Conservation (phyloP, 257 asterid genomes). For the Lavandula angustifolia region DNA sequence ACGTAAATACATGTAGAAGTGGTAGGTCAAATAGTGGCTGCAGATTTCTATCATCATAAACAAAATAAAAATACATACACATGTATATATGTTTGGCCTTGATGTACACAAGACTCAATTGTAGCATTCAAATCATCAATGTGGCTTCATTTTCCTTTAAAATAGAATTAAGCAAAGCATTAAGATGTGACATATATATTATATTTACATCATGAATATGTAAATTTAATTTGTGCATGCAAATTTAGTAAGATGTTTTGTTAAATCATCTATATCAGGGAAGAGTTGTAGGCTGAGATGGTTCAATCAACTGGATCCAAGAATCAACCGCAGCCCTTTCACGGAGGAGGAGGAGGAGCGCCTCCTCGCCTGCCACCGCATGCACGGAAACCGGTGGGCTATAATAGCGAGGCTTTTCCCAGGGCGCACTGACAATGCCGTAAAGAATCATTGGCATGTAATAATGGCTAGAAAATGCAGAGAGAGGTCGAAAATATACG, state of each 20-base stretch:
- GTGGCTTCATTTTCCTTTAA: too few species aligned
- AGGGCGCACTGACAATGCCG: slow-evolving; percentile 90
- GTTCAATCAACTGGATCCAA: slow-evolving; percentile 91
- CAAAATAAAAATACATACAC: too few species aligned
- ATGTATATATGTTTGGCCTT: too few species aligned
- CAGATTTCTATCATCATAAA: too few species aligned
- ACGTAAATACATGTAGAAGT: too few species aligned
- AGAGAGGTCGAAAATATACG: slow-evolving; percentile 55
- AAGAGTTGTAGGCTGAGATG: slow-evolving; percentile 94
- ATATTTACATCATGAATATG: too few species aligned
- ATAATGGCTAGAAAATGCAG: slow-evolving; percentile 80
- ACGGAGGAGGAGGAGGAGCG: slow-evolving; percentile 87
- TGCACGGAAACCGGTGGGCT: slow-evolving; percentile 92
- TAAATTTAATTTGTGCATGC: not conserved
- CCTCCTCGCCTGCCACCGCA: slow-evolving; percentile 69
- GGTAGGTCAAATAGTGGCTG: too few species aligned
- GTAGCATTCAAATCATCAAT: too few species aligned
- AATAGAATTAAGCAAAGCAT: too few species aligned
- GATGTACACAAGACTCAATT: too few species aligned
- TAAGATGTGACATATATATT: too few species aligned
- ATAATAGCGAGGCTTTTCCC: slow-evolving; percentile 81
- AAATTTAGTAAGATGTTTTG: not conserved
- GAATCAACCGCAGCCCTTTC: slow-evolving; percentile 78
- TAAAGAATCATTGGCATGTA: slow-evolving; percentile 94
- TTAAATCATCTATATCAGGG: slow-evolving; percentile 44